Evolutionary conservation across 2,329 filamentous ascomycete species (phyloP), one percentile per base, ranked within the genome.

Genomic region (Trichoderma koningiopsis): DNA sequence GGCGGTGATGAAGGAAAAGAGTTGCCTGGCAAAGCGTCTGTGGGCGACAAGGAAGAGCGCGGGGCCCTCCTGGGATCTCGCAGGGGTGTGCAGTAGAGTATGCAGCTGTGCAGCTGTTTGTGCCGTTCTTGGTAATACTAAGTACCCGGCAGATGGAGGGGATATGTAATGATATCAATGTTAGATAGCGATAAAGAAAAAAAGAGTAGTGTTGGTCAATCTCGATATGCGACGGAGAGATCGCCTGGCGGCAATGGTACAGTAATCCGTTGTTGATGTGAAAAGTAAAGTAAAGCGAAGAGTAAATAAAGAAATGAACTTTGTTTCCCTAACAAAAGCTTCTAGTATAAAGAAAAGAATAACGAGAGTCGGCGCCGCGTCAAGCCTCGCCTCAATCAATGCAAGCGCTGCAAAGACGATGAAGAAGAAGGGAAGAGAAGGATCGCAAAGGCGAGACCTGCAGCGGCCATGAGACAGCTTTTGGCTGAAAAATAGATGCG

Each of bases 381-480:
- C 27, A 19, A 35, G 37, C 40, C 40, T 59, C 40, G 63, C 29
- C 40, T 59, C 55, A 49, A 24, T 59, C 55, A 49, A 24, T 63
- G 43, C 56, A 27, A 55, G 47, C 10, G 14, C 10, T 29, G 53
- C 40, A 65, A 27, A 47, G 37, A 19, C 55, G 16, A 29, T 43
- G 58, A 61, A 61, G 43, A 61, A 40, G 35, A 47, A 68, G 49
- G 43, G 22, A 31, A 24, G 61, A 56, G 37, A 27, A 55, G 35
- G 29, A 33, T 14, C 47, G 24, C 27, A 27, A 52, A 27, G 33
- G 19, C 47, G 22, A 37, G 43, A 68, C 31, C 19, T 60, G 55
- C 40, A 60, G 57, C 49, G 66, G 47, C 59, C 33, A 31, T 68
- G 66, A 68, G 59, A 63, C 66, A 68, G 33, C 66, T 68, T 68